Conservation (phyloP, 768 basidiomycete genomes). For the Psilocybe subaeruginosa region DNA sequence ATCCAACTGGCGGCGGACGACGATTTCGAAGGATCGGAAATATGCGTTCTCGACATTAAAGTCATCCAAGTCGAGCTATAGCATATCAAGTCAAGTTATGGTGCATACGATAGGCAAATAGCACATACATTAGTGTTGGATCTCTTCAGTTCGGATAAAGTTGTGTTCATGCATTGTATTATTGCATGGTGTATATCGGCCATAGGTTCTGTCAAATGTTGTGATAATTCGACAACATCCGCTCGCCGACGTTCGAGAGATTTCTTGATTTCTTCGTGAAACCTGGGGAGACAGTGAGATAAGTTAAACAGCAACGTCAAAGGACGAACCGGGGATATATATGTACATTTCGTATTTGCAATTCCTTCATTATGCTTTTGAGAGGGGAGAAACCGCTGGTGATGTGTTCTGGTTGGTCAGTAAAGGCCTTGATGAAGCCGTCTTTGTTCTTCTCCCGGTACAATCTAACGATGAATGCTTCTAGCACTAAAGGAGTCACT, state of each 20-base stretch:
- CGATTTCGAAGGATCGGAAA: slow-evolving; percentile 88
- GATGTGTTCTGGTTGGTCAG: slow-evolving; percentile 95
- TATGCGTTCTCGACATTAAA: slow-evolving; percentile 92
- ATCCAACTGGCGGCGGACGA: slow-evolving; percentile 89
- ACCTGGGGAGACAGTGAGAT: slow-evolving; percentile 47
- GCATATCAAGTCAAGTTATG: background rate
- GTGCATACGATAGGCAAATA: background rate
- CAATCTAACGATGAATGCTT: slow-evolving; percentile 92
- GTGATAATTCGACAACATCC: slow-evolving; percentile 91
- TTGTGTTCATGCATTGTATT: slow-evolving; percentile 91
- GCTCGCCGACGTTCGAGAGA: slow-evolving; percentile 83
- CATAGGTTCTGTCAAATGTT: slow-evolving; percentile 86
- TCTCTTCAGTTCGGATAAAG: slow-evolving; percentile 86
- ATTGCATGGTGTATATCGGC: slow-evolving; percentile 90
- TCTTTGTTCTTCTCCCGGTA: slow-evolving; percentile 87
- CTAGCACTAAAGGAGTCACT: slow-evolving; percentile 80
- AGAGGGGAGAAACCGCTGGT: slow-evolving; percentile 91
- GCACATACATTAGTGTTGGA: slow-evolving; percentile 68
- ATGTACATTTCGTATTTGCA: slow-evolving; percentile 86
- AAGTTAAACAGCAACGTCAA: background rate
- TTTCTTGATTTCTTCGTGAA: slow-evolving; percentile 86
- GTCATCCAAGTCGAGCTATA: slow-evolving; percentile 90
- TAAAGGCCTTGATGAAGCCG: slow-evolving; percentile 96
- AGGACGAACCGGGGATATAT: slow-evolving; percentile 82
- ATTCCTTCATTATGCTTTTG: slow-evolving; percentile 89